phyloP scores from a whole-genome alignment of 2,329 filamentous ascomycete species.

The Phyllosticta citribraziliensis region DNA sequence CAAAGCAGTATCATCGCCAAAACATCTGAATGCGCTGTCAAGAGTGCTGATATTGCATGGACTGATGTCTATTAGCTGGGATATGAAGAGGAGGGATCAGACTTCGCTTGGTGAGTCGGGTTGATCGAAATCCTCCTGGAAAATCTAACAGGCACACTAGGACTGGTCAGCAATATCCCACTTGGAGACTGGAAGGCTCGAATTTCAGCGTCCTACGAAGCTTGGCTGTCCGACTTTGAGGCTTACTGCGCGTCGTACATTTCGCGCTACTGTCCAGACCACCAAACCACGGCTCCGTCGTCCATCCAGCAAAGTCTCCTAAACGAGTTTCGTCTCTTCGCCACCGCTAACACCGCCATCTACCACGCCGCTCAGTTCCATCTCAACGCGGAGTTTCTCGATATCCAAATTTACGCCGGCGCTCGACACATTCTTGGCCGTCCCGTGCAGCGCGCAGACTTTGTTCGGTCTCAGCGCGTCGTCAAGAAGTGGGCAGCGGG shows the following conservation, averaged over 20 bases:
- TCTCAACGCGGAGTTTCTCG: conserved; percentile 49
- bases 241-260: conserved; percentile 34
- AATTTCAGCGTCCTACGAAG: conserved; percentile 44
- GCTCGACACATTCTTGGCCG: conserved; percentile 50
- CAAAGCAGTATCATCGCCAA: conserved; percentile 19
- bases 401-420: conserved; percentile 53
- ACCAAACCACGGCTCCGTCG: conserved; percentile 16
- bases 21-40: conserved; percentile 42
- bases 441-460: conserved; percentile 41
- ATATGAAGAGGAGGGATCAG: conserved; percentile 52
- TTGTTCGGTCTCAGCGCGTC: conserved; percentile 39
- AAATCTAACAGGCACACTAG: conserved; percentile 1
- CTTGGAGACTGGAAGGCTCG: conserved; percentile 42
- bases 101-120: conserved; percentile 43
- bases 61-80: conserved; percentile 53
- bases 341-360: conserved; percentile 43
- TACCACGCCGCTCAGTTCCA: conserved; percentile 50
- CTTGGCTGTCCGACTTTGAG: conserved; percentile 51
- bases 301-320: conserved; percentile 12
- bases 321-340: conserved; percentile 38
- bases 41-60: conserved; percentile 49
- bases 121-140: neutral
- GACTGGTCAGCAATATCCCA: conserved; percentile 25
- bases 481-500: conserved; percentile 43
- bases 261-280: conserved; percentile 3